These are phyloP conservation scores for Lachnellula cervina DNA, from an alignment of 2,329 filamentous ascomycete species.

Conservation along the genomic window DNA sequence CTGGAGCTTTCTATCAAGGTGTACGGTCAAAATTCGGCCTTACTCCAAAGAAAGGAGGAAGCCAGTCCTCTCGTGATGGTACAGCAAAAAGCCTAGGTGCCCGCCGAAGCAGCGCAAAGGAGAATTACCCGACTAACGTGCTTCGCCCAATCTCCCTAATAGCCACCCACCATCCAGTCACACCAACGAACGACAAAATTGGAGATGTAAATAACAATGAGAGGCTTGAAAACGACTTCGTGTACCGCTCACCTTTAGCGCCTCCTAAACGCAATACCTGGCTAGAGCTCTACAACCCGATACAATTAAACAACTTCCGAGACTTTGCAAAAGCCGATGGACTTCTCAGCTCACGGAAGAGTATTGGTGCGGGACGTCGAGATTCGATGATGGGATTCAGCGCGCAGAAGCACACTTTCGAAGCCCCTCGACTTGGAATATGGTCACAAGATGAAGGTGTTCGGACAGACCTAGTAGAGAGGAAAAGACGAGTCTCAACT, in stretches of 20 bases:
- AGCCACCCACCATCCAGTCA: conserved; percentile 10
- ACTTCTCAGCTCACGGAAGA: conserved; percentile 9
- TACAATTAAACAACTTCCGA: conserved; percentile 16
- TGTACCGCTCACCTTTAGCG: conserved; percentile 28
- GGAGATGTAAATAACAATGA: not conserved
- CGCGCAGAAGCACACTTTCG: conserved; percentile 16
- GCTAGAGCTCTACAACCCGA: conserved; percentile 24
- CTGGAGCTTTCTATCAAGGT: conserved; percentile 26
- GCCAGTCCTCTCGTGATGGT: conserved; percentile 1
- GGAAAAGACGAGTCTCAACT: conserved; percentile 21
- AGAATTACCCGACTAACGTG: conserved; percentile 16
- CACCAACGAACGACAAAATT: not conserved
- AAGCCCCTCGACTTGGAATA: conserved; percentile 15
- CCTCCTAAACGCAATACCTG: conserved; percentile 24
- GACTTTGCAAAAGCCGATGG: conserved; percentile 21
- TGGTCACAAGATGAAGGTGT: conserved; percentile 16
- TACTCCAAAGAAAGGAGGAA: not conserved
- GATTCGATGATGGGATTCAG: conserved; percentile 3
- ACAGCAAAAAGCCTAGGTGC: not conserved
- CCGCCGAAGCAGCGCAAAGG: conserved; percentile 8
- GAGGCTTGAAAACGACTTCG: conserved; percentile 13
- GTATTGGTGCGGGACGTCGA: not conserved
- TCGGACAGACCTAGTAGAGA: conserved; percentile 7
- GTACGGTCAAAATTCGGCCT: conserved; percentile 11
- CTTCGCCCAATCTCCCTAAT: conserved; percentile 24